Conservation (phyloP, 23 red algal species). For the Gracilariopsis chorda region DNA sequence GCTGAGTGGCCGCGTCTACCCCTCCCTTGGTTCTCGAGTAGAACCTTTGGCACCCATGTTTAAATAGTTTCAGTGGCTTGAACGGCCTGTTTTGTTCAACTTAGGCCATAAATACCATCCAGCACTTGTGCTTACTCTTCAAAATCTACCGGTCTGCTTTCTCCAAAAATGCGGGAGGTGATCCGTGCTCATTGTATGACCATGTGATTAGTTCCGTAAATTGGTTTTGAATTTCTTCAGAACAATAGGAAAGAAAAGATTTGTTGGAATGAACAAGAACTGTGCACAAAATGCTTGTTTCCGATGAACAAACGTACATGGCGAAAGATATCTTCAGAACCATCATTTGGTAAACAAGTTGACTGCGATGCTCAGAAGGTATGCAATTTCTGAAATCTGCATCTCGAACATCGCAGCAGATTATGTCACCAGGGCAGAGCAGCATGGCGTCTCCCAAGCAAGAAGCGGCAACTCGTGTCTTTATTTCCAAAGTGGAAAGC, state of each 20-base stretch:
- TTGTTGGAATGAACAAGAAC: not conserved
- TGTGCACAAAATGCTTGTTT: conserved; percentile 4
- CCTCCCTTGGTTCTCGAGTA: conserved; percentile 25
- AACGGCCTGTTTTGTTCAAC: not conserved
- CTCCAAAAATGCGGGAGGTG: not conserved
- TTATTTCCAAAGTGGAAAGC: conserved; percentile 23
- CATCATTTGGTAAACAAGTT: conserved; percentile 14
- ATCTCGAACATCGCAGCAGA: not conserved
- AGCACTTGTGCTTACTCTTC: not conserved
- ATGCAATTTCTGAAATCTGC: not conserved
- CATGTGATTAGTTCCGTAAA: not conserved
- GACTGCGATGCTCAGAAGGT: not conserved
- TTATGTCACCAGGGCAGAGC: not conserved
- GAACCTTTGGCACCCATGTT: not conserved
- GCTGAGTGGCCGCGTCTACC: not conserved
- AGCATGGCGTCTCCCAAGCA: not conserved
- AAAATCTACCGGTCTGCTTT: not conserved
- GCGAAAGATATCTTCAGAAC: not conserved
- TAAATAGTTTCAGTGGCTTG: conserved; percentile 7
- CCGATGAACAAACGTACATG: not conserved
- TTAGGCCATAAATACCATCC: not conserved
- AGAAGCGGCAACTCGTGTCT: not conserved
- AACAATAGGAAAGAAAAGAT: not conserved
- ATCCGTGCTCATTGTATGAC: not conserved
- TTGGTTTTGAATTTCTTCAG: not conserved